Percentiles rank a stretch among this genome's conserved stretches.
These are phyloP conservation scores for Closterium sp. DNA, from an alignment of 139 green algal genomes.

Conservation along the genomic window DNA sequence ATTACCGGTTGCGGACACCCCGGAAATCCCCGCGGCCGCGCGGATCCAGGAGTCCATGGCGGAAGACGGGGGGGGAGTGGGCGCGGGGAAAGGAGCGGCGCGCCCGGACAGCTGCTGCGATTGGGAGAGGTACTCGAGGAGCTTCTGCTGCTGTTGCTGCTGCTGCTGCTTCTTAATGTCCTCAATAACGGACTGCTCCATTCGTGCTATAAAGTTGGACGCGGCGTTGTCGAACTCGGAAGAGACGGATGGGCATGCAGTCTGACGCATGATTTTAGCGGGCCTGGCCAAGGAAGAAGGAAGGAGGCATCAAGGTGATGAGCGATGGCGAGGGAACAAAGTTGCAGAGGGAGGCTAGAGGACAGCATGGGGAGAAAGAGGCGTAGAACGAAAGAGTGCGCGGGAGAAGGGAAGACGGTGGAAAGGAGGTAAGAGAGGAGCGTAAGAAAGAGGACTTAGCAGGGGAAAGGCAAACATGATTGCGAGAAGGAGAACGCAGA, in stretches of 20 bases:
- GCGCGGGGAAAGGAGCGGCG: neutral
- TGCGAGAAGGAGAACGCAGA: neutral
- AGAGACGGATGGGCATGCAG: neutral
- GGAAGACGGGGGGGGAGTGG: neutral
- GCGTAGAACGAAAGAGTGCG: too few species aligned
- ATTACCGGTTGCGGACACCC: too few species aligned
- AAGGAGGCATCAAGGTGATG: neutral
- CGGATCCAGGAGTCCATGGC: neutral
- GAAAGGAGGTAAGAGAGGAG: neutral
- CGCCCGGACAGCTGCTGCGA: neutral
- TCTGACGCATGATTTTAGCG: neutral
- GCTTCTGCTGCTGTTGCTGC: constrained; percentile 7
- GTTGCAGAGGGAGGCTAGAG: too few species aligned
- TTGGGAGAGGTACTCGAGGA: neutral
- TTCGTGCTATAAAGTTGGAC: neutral
- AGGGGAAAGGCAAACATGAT: neutral
- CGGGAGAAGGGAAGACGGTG: neutral
- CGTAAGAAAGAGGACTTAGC: neutral
- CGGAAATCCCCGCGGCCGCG: neutral
- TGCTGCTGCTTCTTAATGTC: neutral
- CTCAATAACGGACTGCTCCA: neutral
- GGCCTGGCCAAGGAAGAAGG: neutral
- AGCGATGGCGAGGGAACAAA: neutral
- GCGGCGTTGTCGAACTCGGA: neutral
- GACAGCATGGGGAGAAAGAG: too few species aligned